Evolutionary conservation across 148 eudicot genomes (phyloP).

Genomic region (Chenopodium quinoa): DNA sequence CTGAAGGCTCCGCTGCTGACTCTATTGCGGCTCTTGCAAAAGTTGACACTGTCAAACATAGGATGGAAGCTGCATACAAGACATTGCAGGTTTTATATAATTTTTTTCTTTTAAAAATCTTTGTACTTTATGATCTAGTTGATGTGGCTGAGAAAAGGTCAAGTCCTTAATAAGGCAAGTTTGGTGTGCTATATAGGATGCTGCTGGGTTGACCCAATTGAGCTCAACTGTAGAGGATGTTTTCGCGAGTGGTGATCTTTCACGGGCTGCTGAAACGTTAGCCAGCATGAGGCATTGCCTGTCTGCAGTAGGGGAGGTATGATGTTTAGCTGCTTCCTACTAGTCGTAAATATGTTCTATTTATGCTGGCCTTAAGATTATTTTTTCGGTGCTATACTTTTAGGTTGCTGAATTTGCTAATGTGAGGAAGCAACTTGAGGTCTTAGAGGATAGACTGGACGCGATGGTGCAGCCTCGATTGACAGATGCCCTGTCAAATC

Average conservation of each 20-base stretch:
- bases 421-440: slow-evolving; percentile 94
- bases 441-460: slow-evolving; percentile 92
- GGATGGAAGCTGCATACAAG: slow-evolving; percentile 98
- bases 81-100: slow-evolving; percentile 67
- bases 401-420: slow-evolving; percentile 99
- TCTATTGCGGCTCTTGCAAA: slow-evolving; percentile 84
- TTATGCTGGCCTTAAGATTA: slow-evolving; percentile 4
- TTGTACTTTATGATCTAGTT: slow-evolving; percentile 4
- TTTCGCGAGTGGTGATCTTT: slow-evolving; percentile 96
- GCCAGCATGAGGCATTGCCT: slow-evolving; percentile 97
- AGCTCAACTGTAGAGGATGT: slow-evolving; percentile 98
- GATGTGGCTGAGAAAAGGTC: not conserved
- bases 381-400: slow-evolving; percentile 14
- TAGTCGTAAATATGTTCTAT: not conserved
- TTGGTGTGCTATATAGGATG: slow-evolving; percentile 55
- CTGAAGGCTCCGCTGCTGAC: slow-evolving; percentile 97
- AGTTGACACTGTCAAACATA: slow-evolving; percentile 87
- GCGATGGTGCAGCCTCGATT: slow-evolving; percentile 99
- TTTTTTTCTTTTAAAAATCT: not conserved
- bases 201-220: slow-evolving; percentile 89
- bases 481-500: slow-evolving; percentile 78
- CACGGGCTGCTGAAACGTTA: slow-evolving; percentile 92
- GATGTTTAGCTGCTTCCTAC: slow-evolving; percentile 4
- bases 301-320: slow-evolving; percentile 94
- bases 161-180: slow-evolving; percentile 19